Base-by-base conservation (phyloP, 2,329 filamentous ascomycete genomes). In the Nigrograna mackinnonii region DNA sequence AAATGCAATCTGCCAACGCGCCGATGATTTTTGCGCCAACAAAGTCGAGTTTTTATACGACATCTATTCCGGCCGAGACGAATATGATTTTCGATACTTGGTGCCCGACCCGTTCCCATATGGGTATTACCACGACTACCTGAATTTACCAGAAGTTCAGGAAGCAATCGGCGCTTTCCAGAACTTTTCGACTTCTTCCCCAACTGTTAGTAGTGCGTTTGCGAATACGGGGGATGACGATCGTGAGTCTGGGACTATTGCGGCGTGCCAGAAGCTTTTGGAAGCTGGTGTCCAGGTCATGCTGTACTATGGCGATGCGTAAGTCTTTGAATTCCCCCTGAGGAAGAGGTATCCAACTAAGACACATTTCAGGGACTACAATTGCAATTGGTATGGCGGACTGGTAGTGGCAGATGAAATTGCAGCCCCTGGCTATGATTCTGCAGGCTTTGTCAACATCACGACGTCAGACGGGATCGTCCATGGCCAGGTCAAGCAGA, bases 71-170 rank as follows among this genome's bases (percentile, higher is more conserved):
- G 71, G 70, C 2, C 73, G 82, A 26, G 79, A 84, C 60, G 75
- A 81, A 53, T 83, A 84, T 58, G 82, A 85, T 50, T 74, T 84
- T 52, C 74, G 81, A 24, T 76, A 83, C 46, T 65, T 82, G 5
- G 55, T 47, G 0, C 76, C 78, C 0, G 78, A 83, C 55, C 79
- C 79, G 0, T 84, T 84, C 57, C 82, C 82, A 1, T 77, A 79
- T 49, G 54, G 56, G 0, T 80, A 77, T 62, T 84, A 77, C 50
- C 60, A 67, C 11, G 67, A 74, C n/a, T 86, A 83, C 56, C 72
- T 86, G 22, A 85, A 85, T 62, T 72, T 70, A 2, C 67, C 75
- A 0, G 58, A 68, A 9, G 74, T 84, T 1, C 79, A 80, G 50
- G 55, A 67, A n/a, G 81, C 80, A 0, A 77, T 86, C 41, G 82